A percentile compares a stretch with the other conserved stretches of the same genome.
Conservation (phyloP, 805 yeast species). For the Wilhelminamyces savonicus region DNA sequence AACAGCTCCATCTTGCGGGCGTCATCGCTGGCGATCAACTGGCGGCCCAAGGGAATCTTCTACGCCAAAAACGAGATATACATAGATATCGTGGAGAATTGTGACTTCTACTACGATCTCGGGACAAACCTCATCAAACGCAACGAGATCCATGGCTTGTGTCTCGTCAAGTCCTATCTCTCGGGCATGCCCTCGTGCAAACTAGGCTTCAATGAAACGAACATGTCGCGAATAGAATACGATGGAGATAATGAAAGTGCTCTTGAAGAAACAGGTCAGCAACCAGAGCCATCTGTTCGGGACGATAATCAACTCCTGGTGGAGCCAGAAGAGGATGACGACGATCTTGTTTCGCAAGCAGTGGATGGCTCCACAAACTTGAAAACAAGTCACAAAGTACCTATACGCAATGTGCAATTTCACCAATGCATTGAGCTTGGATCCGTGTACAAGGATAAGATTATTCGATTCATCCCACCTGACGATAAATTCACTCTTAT, state of each 20-base stretch:
- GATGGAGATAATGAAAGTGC: conserved; percentile 9
- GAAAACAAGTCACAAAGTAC: conserved; percentile 11
- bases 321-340: conserved; percentile 2
- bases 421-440: conserved; percentile 71
- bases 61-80: conserved; percentile 39
- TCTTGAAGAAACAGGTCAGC: background rate
- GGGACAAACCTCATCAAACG: conserved; percentile 16
- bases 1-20: conserved; percentile 73
- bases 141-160: conserved; percentile 30
- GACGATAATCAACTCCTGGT: conserved; percentile 6
- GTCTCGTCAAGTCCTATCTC: conserved; percentile 31
- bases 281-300: background rate
- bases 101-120: conserved; percentile 32
- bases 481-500: conserved; percentile 44
- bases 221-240: conserved; percentile 27
- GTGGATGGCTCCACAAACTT: background rate
- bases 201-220: conserved; percentile 34
- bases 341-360: background rate
- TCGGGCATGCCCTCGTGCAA: conserved; percentile 41
- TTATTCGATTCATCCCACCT: conserved; percentile 80
- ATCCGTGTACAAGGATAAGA: conserved; percentile 58
- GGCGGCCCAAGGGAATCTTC: conserved; percentile 42
- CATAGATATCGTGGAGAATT: conserved; percentile 33
- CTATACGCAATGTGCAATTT: conserved; percentile 35
- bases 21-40: conserved; percentile 51